Evolutionary conservation across 495 filamentous ascomycete species (phyloP), one percentile per base, ranked within the genome.

Genomic region (Neurospora intermedia): DNA sequence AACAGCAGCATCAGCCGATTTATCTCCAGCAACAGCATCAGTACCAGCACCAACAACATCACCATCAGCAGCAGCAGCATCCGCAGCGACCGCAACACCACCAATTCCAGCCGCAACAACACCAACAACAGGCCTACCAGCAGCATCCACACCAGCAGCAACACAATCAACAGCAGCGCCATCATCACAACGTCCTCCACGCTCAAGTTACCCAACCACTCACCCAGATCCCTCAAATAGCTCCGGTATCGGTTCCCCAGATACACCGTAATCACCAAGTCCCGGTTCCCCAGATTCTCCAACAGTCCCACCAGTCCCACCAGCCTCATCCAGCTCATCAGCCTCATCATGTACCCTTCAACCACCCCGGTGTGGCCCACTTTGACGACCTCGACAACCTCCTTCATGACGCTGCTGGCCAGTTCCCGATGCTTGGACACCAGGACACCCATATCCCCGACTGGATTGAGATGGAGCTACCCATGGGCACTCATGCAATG

Each of bases 341-440:
- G 41, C 18, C 43, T 35, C 43, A 70, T 40, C 38, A 66, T 69
- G 20, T 43, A 9, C 23, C 69, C 73, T 73, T 73, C 66, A 54
- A 74, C 8, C 69, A 71, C 62, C 6, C 23, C 54, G 54, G 27
- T 27, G 27, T 66, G 54, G 66, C 71, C 38, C 71, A 72, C 6
- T 79, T 73, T 38, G 74, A 74, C 27, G 72, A 78, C 20, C 54
- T 78, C 6, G 72, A 75, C 46, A 69, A 72, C 69, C n/a, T 78
- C 20, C 73, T 78, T 41, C 78, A 79, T 7, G 48, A 76, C 16
- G 46, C 78, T 45, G 75, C 78, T 69, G 74, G 75, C 11, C 69
- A 69, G 13, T 75, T 72, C 66, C 78, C 76, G 1, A 18, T 77
- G 13, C 41, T 74, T 7, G 70, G 38, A 20, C 69, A 72, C n/a